Evolutionary conservation across 129 eudicot genomes (phyloP).

Genomic region (Artemisia argyi): DNA sequence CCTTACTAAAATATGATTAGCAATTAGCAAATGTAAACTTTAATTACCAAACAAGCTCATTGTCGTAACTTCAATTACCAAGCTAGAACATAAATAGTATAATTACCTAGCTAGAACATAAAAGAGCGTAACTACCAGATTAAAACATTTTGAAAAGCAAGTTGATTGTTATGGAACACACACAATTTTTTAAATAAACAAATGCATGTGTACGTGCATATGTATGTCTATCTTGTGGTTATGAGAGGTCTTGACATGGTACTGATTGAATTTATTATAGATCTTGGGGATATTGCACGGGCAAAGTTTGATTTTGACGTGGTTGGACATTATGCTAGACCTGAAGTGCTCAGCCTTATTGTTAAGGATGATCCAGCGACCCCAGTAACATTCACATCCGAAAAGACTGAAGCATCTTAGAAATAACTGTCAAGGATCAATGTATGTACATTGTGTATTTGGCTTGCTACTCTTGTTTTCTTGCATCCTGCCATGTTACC

Average conservation of each 20-base stretch:
- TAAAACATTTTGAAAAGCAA: background rate
- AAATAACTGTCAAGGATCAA: slow-evolving; percentile 18
- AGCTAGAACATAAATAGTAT: no score
- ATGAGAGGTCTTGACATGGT: background rate
- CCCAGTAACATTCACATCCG: slow-evolving; percentile 76
- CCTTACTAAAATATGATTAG: no score
- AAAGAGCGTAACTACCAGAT: background rate
- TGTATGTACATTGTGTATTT: slow-evolving; percentile 1
- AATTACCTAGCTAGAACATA: no score
- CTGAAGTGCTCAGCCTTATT: slow-evolving; percentile 74
- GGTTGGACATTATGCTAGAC: slow-evolving; percentile 92
- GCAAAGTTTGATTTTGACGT: slow-evolving; percentile 95
- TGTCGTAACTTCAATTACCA: no score
- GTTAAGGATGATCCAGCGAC: slow-evolving; percentile 69
- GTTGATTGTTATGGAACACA: no score
- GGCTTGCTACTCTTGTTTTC: background rate
- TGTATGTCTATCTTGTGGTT: background rate
- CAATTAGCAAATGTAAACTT: no score
- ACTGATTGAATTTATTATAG: slow-evolving; percentile 35
- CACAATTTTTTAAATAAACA: no score
- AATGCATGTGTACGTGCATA: no score
- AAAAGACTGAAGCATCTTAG: slow-evolving; percentile 44
- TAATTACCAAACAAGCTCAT: no score
- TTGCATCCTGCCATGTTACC: background rate
- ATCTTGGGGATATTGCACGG: slow-evolving; percentile 83